Evolutionary conservation across 495 filamentous ascomycete species (phyloP), one percentile per base, ranked within the genome.

Genomic region (Cercophora newfieldiana): DNA sequence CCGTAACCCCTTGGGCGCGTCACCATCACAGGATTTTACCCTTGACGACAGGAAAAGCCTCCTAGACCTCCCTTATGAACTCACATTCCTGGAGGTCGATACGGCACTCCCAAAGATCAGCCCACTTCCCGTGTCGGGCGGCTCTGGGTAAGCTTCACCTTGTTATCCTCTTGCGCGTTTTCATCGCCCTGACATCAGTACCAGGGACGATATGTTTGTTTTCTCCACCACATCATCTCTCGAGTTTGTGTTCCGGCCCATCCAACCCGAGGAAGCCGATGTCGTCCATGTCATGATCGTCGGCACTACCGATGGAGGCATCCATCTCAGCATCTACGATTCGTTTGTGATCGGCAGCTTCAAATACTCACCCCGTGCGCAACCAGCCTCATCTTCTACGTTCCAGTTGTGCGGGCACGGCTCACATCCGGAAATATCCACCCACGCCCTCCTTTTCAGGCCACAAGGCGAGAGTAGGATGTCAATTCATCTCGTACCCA

Each of bases 291-390:
- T 96, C 16, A 85, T 99, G 64, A 78, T 96, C 3, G 84, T 91
- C 2, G 92, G 90, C 2, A 90, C 88, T n/a, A 82, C 86, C 63
- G 87, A 93, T 71, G 92, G 93, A 29, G 86, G 80, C n/a, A 83
- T 96, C 31, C 89, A 94, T 68, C 77, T 97, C 29, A 90, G 90
- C 63, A 92, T 97, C 59, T 97, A 96, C 75, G 91, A 97, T 71
- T 94, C 90, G 18, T 94, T 97, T 69, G 83, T 91, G 61, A 90
- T 97, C 63, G 93, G 95, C 1, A 86, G 82, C 21, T 86, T 92
- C 59, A 74, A 78, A 7, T 71, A 87, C 54, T 22, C 65, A 7
- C 65, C 66, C 1, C 25, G 47, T 19, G 31, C 59, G 6, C 47
- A 21, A 10, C 14, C 53, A 10, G 3, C 54, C 6, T 30, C 66